Conservation (phyloP, 345 rosid genomes). For the Corymbia maculata region DNA sequence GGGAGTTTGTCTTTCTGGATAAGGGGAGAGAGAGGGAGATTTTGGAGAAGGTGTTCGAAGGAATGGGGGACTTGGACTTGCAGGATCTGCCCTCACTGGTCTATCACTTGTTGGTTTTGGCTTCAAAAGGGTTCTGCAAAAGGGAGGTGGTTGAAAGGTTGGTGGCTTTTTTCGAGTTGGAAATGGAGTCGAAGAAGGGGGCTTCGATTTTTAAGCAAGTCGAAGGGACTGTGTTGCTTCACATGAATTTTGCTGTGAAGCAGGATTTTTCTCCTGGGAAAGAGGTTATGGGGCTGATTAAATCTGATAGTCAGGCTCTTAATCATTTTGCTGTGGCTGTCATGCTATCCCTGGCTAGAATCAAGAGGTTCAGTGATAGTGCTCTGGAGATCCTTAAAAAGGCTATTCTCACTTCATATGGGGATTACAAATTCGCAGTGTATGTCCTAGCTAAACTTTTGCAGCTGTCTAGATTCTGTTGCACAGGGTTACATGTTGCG, state of each 20-base stretch:
- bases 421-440: constrained; percentile 52
- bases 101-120: constrained; percentile 70
- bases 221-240: constrained; percentile 79
- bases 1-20: constrained; percentile 47
- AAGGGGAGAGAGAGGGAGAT: constrained; percentile 43
- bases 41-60: constrained; percentile 55
- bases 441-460: constrained; percentile 6
- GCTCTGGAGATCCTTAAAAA: constrained; percentile 38
- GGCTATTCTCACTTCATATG: constrained; percentile 48
- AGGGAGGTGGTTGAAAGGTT: constrained; percentile 67
- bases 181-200: constrained; percentile 25
- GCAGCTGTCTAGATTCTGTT: neutral
- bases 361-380: constrained; percentile 56
- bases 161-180: constrained; percentile 49
- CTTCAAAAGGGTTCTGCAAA: constrained; percentile 68
- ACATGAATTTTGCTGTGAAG: constrained; percentile 80
- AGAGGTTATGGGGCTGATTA: constrained; percentile 60
- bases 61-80: constrained; percentile 47
- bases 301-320: constrained; percentile 41
- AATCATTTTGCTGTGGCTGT: constrained; percentile 63
- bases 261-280: constrained; percentile 79
- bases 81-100: constrained; percentile 70
- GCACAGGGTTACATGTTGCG: neutral
- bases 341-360: constrained; percentile 63
- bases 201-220: constrained; percentile 58